These are phyloP conservation scores for Metschnikowia aberdeeniae DNA, from an alignment of 805 yeast species.

Conservation along the genomic window DNA sequence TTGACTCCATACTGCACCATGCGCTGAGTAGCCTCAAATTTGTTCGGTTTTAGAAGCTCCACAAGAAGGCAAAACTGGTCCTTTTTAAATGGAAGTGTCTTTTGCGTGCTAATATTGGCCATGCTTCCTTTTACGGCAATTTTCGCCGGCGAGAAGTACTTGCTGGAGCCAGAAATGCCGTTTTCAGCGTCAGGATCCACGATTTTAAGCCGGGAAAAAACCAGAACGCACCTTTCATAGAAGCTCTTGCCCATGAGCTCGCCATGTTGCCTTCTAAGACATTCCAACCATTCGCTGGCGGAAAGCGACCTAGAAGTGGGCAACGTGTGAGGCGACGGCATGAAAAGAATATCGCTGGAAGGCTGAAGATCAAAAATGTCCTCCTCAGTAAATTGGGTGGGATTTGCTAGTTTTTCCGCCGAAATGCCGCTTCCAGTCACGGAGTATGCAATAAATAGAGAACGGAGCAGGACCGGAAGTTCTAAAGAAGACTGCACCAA, in stretches of 20 bases:
- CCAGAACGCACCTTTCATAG: background rate
- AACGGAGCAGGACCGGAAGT: background rate
- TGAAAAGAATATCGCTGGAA: background rate
- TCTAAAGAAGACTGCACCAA: background rate
- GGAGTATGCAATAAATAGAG: background rate
- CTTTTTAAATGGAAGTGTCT: background rate
- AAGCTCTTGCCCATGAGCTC: background rate
- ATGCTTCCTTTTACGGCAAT: conserved; percentile 9
- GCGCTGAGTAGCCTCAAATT: conserved; percentile 18
- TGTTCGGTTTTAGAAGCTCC: conserved; percentile 26
- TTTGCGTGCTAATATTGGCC: conserved; percentile 3
- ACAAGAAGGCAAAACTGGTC: conserved; percentile 17
- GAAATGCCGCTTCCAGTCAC: background rate
- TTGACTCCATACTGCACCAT: conserved; percentile 22
- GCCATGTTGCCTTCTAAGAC: background rate
- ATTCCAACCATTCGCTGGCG: background rate
- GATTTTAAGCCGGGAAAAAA: conserved; percentile 12
- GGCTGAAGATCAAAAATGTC: conserved; percentile 11
- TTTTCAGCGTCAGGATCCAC: conserved; percentile 11
- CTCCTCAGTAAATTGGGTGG: conserved; percentile 9
- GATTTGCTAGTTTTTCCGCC: background rate
- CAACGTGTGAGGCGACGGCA: conserved; percentile 1
- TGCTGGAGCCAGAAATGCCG: conserved; percentile 23
- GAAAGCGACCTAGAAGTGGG: background rate
- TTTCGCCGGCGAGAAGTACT: conserved; percentile 23